A percentile compares a stretch with the other conserved stretches of the same genome.
phyloP scores from a whole-genome alignment of 495 filamentous ascomycete genomes.

The Aspergillus diversus region DNA sequence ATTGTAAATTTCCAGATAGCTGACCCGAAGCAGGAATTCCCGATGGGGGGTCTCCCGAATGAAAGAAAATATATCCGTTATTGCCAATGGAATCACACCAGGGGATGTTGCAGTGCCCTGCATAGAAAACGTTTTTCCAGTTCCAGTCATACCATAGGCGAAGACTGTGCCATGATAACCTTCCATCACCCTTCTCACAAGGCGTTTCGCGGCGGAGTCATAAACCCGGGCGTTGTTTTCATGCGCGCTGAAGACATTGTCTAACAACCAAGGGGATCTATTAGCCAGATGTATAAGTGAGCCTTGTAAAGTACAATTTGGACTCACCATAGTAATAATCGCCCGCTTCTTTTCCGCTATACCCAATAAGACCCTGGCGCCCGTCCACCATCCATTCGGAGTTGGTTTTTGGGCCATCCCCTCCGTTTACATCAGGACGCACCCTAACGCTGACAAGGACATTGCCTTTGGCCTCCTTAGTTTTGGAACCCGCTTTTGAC shows the following conservation, averaged over 20 bases:
- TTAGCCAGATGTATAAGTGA: constrained; percentile 3
- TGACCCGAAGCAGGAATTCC: constrained; percentile 94
- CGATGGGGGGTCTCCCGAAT: constrained; percentile 94
- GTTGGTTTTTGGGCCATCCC: constrained; percentile 63
- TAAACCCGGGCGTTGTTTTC: constrained; percentile 95
- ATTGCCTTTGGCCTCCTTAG: constrained; percentile 83
- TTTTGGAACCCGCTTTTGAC: constrained; percentile 35
- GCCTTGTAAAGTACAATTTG: not conserved
- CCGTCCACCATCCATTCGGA: constrained; percentile 94
- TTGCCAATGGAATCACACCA: constrained; percentile 94
- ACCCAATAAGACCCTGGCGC: constrained; percentile 78
- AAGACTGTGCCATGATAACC: constrained; percentile 98
- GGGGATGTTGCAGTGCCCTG: constrained; percentile 97
- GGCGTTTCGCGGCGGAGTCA: constrained; percentile 87
- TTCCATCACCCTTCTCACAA: constrained; percentile 97
- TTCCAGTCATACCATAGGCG: constrained; percentile 98
- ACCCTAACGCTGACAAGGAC: constrained; percentile 95
- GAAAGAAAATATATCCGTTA: constrained; percentile 98
- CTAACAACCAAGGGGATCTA: constrained; percentile 44
- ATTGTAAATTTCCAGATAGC: constrained; percentile 98
- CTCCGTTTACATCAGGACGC: constrained; percentile 72
- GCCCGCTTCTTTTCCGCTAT: constrained; percentile 85
- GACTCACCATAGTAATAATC: constrained; percentile 88
- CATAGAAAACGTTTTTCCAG: constrained; percentile 99
- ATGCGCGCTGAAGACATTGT: constrained; percentile 92